Conservation (phyloP, 2,329 filamentous ascomycete genomes). For the Pestalotiopsis sp. region DNA sequence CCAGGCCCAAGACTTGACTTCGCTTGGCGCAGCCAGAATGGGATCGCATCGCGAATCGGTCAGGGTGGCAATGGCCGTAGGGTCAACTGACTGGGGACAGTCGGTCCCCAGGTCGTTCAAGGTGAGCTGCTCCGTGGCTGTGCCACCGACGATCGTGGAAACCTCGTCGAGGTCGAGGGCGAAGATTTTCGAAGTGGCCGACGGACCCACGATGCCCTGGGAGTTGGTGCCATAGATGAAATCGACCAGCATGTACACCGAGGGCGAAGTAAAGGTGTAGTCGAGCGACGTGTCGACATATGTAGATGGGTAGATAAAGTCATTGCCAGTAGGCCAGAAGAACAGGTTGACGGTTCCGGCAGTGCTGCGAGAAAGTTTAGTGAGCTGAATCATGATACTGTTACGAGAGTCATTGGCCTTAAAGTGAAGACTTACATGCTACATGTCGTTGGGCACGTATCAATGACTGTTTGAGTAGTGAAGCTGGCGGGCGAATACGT, state of each 20-base stretch:
- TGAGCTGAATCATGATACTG: neutral
- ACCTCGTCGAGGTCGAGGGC: constrained; percentile 35
- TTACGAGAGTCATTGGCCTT: neutral
- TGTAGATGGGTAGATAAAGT: constrained; percentile 35
- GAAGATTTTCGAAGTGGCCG: constrained; percentile 32
- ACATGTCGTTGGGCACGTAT: constrained; percentile 34
- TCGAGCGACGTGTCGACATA: constrained; percentile 29
- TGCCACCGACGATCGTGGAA: constrained; percentile 33
- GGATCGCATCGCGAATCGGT: constrained; percentile 35
- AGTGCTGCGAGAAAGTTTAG: constrained; percentile 21
- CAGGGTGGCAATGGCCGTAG: constrained; percentile 31
- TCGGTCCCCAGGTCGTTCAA: constrained; percentile 37
- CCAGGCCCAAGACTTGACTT: constrained; percentile 35
- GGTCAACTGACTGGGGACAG: constrained; percentile 32
- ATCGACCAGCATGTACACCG: constrained; percentile 40
- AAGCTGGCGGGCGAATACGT: constrained; percentile 15
- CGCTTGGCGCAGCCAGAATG: constrained; percentile 32
- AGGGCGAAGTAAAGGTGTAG: constrained; percentile 42
- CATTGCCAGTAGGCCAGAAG: constrained; percentile 37
- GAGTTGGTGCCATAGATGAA: constrained; percentile 37
- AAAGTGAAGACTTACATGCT: constrained; percentile 29
- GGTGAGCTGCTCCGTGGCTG: constrained; percentile 32
- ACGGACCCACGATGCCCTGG: constrained; percentile 31
- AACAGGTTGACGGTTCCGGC: constrained; percentile 36
- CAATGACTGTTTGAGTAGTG: constrained; percentile 13